phyloP scores from a whole-genome alignment of 2,329 filamentous ascomycete genomes.

The Coleophoma crateriformis region DNA sequence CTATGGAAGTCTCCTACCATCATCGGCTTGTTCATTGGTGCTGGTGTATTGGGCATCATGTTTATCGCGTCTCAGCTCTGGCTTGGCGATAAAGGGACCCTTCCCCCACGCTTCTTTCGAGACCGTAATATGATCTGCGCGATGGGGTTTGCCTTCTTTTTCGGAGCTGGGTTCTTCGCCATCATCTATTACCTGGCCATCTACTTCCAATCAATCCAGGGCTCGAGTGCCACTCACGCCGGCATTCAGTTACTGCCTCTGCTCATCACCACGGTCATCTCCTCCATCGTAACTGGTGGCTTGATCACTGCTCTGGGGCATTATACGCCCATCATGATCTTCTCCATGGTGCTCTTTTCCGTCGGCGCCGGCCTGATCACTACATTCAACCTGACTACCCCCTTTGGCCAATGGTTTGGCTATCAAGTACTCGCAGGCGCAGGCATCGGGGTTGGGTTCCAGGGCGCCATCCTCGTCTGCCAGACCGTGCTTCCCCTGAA shows the following conservation, averaged over 20 bases:
- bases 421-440: constrained; percentile 50
- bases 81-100: constrained; percentile 24
- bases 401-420: constrained; percentile 46
- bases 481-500: constrained; percentile 44
- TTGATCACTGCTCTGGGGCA: constrained; percentile 34
- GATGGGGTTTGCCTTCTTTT: constrained; percentile 14
- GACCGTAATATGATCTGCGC: constrained; percentile 15
- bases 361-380: constrained; percentile 37
- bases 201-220: constrained; percentile 29
- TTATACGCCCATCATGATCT: constrained; percentile 38
- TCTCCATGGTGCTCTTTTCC: constrained; percentile 29
- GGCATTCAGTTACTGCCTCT: constrained; percentile 38
- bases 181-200: constrained; percentile 26
- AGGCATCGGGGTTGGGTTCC: constrained; percentile 27
- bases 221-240: constrained; percentile 32
- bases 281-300: constrained; percentile 33
- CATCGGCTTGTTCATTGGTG: constrained; percentile 28
- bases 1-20: constrained; percentile 27
- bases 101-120: constrained; percentile 31
- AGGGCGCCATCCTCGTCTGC: constrained; percentile 26
- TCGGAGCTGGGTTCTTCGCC: constrained; percentile 21
- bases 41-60: constrained; percentile 22
- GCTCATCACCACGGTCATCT: constrained; percentile 33
- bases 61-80: constrained; percentile 27
- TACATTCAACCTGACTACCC: constrained; percentile 33